phyloP scores from a whole-genome alignment of 768 basidiomycete genomes.

The Vararia minispora region DNA sequence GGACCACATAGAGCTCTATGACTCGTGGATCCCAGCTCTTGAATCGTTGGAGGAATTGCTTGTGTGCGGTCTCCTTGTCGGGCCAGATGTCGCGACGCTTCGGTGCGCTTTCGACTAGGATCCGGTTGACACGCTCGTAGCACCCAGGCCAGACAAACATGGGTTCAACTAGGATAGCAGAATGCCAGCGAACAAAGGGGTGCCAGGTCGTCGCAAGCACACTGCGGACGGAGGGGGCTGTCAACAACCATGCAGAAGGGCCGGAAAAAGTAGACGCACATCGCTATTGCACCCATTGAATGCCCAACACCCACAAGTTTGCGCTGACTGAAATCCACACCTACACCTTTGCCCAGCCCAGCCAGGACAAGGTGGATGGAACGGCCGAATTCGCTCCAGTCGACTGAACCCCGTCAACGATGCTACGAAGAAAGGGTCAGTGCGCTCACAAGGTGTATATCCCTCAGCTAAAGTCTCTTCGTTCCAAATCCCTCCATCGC shows the following conservation, averaged over 20 bases:
- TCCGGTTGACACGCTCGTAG: neutral
- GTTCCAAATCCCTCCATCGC: slow-evolving; percentile 39
- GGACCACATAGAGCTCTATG: slow-evolving; percentile 30
- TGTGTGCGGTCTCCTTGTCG: slow-evolving; percentile 35
- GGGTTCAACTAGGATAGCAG: slow-evolving; percentile 34
- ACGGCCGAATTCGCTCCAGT: slow-evolving; percentile 44
- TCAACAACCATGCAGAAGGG: neutral
- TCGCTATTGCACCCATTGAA: slow-evolving; percentile 38
- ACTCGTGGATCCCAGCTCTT: slow-evolving; percentile 40
- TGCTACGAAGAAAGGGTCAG: neutral
- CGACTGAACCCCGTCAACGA: slow-evolving; percentile 22
- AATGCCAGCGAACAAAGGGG: slow-evolving; percentile 26
- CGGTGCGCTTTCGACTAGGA: slow-evolving; percentile 23
- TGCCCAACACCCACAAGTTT: slow-evolving; percentile 42
- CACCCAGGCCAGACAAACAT: slow-evolving; percentile 24
- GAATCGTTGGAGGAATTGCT: slow-evolving; percentile 28
- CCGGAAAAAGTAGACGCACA: slow-evolving; percentile 23
- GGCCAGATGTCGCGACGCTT: slow-evolving; percentile 42
- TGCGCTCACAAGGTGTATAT: slow-evolving; percentile 30
- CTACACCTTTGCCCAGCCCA: slow-evolving; percentile 35
- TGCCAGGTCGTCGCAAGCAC: slow-evolving; percentile 31
- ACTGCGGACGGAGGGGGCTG: slow-evolving; percentile 16
- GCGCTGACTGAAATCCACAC: slow-evolving; percentile 37
- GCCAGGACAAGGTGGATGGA: slow-evolving; percentile 35
- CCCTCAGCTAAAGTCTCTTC: slow-evolving; percentile 29